These are phyloP conservation scores for Leishmania lainsoni DNA, from an alignment of 208 protist species.

Conservation along the genomic window DNA sequence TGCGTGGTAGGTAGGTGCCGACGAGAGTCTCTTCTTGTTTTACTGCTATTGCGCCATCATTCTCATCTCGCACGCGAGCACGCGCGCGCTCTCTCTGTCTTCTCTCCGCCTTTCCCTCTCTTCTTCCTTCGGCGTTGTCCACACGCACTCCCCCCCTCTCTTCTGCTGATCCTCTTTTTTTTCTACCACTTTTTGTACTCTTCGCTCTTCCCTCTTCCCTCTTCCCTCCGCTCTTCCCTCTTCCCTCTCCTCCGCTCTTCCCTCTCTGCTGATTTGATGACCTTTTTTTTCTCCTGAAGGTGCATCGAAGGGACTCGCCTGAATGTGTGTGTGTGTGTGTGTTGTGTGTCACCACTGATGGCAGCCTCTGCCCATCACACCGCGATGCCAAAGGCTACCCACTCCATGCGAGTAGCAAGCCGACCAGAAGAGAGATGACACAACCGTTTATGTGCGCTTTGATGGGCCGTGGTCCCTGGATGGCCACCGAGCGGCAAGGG, in stretches of 20 bases:
- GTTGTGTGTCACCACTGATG: neutral
- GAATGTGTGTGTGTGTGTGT: neutral
- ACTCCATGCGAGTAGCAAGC: neutral
- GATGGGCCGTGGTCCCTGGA: neutral
- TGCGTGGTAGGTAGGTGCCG: neutral
- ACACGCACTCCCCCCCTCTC: neutral
- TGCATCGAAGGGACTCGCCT: neutral
- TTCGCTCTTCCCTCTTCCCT: neutral
- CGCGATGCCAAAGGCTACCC: neutral
- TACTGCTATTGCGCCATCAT: neutral
- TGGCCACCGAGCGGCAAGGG: neutral
- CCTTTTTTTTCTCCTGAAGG: neutral
- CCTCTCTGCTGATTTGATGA: neutral
- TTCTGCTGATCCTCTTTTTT: neutral
- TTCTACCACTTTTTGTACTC: neutral
- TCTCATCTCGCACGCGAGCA: neutral
- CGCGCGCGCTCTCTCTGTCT: neutral
- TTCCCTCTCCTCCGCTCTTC: too few species aligned
- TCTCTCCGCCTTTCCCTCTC: neutral
- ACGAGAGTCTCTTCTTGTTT: neutral
- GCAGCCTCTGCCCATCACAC: neutral
- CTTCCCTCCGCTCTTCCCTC: neutral
- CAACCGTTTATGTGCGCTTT: neutral
- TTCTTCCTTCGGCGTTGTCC: conserved; percentile 2
- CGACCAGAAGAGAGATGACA: neutral